Evolutionary conservation across 1,139 yeast species (phyloP), one percentile per base, ranked within the genome.

Genomic region (Suhomyces yuchorum): DNA sequence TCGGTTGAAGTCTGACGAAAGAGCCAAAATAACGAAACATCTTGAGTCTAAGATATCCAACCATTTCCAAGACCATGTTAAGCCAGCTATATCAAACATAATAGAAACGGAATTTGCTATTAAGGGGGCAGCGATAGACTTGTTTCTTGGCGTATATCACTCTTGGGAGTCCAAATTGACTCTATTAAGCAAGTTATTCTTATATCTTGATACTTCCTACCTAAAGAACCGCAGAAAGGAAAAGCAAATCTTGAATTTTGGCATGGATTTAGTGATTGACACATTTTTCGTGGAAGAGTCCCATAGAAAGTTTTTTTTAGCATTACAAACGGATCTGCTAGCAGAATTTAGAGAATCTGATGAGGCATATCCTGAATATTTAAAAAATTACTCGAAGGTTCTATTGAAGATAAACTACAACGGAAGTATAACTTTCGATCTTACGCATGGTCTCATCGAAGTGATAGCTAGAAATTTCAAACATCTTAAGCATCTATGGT

Each of bases 181-280:
- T 17, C 42, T 59, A 8, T 54, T 74, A 32, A 56, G 64, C 40
- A 69, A 66, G 47, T 46, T 73, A 9, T 73, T 72, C 48, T 51
- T 71, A 7, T 73, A 68, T 50, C 56, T 73, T 45, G 78, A 74
- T 53, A 52, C 70, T 24, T 60, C 63, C 8, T 74, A 74, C 49
- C 58, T 73, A 22, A 55, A 62, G 41, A 67, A 56, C 40, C 77
- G 72, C 48, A 65, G 67, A 4, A 49, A 56, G 8, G 67, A 65
- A 46, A 51, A 59, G 37, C 61, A 64, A 39, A 65, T 73, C 8
- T 43, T 61, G 35, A 62, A 63, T 41, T 55, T 48, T 47, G 75
- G 75, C 0, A 44, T 59, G 18, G 49, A 44, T 4, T 51, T 62
- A 18, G 59, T 65, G 28, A 54, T 60, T 4, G 58, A 62, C 8